Percentiles rank a stretch among this genome's conserved stretches.
phyloP scores from a whole-genome alignment of 1,284 basidiomycete genomes.

The Microbotryum scabiosae region DNA sequence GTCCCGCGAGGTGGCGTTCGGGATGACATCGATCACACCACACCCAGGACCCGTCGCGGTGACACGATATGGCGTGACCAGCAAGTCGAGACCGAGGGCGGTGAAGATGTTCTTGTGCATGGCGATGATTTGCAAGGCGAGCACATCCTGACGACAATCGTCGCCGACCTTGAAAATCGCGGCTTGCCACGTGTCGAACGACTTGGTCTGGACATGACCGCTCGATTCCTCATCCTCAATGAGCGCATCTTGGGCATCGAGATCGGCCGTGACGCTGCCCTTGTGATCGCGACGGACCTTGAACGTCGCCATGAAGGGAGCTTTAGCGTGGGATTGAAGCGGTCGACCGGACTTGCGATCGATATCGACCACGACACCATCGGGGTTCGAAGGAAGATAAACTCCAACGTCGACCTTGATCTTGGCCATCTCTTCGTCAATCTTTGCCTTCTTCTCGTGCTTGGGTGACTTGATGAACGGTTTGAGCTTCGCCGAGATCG shows the following conservation, averaged over 20 bases:
- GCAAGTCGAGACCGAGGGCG: constrained; percentile 73
- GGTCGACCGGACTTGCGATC: constrained; percentile 95
- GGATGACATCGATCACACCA: constrained; percentile 97
- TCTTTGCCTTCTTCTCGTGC: constrained; percentile 98
- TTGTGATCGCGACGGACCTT: constrained; percentile 58
- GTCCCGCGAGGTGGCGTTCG: constrained; percentile 94
- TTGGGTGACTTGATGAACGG: constrained; percentile 94
- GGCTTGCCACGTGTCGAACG: constrained; percentile 91
- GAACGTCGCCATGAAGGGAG: constrained; percentile 99
- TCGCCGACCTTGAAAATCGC: constrained; percentile 99
- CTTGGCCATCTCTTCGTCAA: constrained; percentile 98
- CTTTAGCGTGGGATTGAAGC: constrained; percentile 95
- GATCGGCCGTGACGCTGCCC: constrained; percentile 40
- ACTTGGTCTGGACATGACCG: constrained; percentile 37
- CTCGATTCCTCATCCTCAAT: constrained; percentile 22
- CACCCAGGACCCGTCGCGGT: constrained; percentile 97
- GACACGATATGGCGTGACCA: constrained; percentile 93
- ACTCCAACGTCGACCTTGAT: constrained; percentile 88
- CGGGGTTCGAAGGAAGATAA: constrained; percentile 94
- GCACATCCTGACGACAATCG: constrained; percentile 94
- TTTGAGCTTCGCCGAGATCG: constrained; percentile 95
- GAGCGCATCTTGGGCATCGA: constrained; percentile 49
- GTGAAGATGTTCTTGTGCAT: constrained; percentile 99
- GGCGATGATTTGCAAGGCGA: constrained; percentile 93
- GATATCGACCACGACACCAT: constrained; percentile 90